Evolutionary conservation across 129 eudicot species (phyloP).

Genomic region (Apium graveolens): DNA sequence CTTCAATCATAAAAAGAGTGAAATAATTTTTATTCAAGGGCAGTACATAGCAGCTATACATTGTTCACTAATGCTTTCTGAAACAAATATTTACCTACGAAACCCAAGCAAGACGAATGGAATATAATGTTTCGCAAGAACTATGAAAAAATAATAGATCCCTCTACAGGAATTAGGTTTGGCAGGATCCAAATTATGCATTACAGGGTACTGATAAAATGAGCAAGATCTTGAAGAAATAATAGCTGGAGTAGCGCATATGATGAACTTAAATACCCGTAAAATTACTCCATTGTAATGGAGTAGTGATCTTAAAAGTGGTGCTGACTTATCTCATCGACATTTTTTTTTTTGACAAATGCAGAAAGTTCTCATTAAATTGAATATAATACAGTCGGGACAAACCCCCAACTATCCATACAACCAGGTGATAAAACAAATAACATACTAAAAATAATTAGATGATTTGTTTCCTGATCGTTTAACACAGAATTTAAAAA

Average conservation of each 20-base stretch:
- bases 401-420: too few species aligned
- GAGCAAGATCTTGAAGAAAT: neutral
- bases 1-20: neutral
- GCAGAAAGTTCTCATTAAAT: too few species aligned
- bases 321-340: too few species aligned
- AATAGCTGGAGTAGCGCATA: slow-evolving; percentile 40
- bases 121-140: neutral
- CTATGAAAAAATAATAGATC: neutral
- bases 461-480: too few species aligned
- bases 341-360: too few species aligned
- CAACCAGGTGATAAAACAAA: too few species aligned
- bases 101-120: neutral
- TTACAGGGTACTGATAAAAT: neutral
- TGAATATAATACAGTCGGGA: too few species aligned
- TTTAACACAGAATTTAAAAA: too few species aligned
- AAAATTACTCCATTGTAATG: too few species aligned
- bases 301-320: too few species aligned
- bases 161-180: neutral
- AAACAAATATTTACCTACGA: slow-evolving; percentile 19
- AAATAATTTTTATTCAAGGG: neutral
- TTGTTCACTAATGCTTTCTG: neutral
- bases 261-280: too few species aligned
- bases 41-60: slow-evolving; percentile 11
- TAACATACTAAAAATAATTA: too few species aligned
- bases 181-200: neutral